Evolutionary conservation across 306 rosid genomes (phyloP).

Genomic region (Malus asiatica): DNA sequence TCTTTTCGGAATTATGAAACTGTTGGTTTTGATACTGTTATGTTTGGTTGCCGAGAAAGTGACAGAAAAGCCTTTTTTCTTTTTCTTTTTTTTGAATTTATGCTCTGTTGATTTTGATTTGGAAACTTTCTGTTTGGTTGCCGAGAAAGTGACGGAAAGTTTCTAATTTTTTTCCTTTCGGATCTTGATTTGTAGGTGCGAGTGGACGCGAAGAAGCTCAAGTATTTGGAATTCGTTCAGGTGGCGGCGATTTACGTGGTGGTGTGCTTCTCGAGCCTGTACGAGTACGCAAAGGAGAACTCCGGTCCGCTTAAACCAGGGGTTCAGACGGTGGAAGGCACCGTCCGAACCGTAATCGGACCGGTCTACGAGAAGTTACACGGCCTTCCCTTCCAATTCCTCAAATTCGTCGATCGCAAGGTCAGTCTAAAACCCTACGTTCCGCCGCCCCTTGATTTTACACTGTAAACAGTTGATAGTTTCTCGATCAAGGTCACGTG

Average conservation of each 20-base stretch:
- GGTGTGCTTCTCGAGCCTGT: constrained; percentile 29
- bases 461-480: background rate
- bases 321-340: constrained; percentile 41
- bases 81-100: no score
- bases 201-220: constrained; percentile 20
- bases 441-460: background rate
- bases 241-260: constrained; percentile 31
- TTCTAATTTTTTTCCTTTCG: background rate
- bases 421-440: constrained; percentile 8
- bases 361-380: constrained; percentile 47
- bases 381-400: constrained; percentile 38
- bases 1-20: no score
- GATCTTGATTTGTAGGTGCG: constrained; percentile 11
- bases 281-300: constrained; percentile 43
- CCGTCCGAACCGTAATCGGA: constrained; percentile 36
- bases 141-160: background rate
- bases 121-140: background rate
- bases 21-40: background rate
- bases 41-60: background rate
- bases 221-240: constrained; percentile 41
- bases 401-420: constrained; percentile 40
- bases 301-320: constrained; percentile 45
- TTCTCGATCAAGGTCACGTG: background rate
- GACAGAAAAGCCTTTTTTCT: background rate
- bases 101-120: background rate